phyloP scores from a whole-genome alignment of 768 basidiomycete genomes.

The Collybiopsis luxurians region DNA sequence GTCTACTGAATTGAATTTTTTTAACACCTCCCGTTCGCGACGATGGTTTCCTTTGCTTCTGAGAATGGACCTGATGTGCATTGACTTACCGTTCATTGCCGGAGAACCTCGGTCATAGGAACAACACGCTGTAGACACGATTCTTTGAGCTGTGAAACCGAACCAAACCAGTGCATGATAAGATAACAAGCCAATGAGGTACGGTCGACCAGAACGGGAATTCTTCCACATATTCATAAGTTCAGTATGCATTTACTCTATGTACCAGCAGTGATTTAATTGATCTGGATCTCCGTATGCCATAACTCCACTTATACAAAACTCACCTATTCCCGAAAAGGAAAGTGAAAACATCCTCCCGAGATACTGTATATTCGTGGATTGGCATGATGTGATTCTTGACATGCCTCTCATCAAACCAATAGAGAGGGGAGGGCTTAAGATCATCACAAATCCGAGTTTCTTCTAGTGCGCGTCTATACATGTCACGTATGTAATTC shows the following conservation, averaged over 20 bases:
- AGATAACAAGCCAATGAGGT: not conserved
- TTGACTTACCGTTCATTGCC: slow-evolving; percentile 11
- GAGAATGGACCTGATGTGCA: not conserved
- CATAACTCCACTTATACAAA: not conserved
- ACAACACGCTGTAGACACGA: slow-evolving; percentile 26
- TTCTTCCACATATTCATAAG: not conserved
- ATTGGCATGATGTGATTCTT: too few species aligned
- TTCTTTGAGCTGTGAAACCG: slow-evolving; percentile 10
- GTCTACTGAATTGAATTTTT: too few species aligned
- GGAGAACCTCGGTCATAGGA: slow-evolving; percentile 26
- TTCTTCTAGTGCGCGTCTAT: not conserved
- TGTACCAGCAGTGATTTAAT: not conserved
- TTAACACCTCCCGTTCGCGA: too few species aligned
- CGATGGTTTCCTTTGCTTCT: not conserved
- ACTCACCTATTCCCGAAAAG: slow-evolving; percentile 5
- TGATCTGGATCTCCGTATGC: not conserved
- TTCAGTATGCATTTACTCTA: not conserved
- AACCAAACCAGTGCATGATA: slow-evolving; percentile 4
- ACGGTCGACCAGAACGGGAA: not conserved
- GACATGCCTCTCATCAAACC: too few species aligned
- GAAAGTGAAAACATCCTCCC: not conserved
- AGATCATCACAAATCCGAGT: not conserved
- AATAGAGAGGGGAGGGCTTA: not conserved
- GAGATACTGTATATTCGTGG: too few species aligned
- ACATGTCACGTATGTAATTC: too few species aligned